Evolutionary conservation across 345 rosid genomes (phyloP), one percentile per base, ranked within the genome.

Genomic region (Tarenaya hassleriana): DNA sequence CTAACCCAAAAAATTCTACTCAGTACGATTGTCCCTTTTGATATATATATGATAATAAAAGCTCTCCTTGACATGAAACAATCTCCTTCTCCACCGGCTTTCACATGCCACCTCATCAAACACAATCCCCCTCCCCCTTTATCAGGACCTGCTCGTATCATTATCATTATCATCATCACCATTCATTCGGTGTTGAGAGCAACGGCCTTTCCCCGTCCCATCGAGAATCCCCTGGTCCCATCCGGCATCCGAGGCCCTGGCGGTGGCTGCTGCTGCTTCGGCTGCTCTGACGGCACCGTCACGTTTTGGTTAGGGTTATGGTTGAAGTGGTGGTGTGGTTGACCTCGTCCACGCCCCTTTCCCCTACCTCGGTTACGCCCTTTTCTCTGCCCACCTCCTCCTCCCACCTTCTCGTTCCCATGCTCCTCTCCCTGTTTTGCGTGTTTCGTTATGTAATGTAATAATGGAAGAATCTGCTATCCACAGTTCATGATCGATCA

Each of bases 241-340:
- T 88, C 99, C 3, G 99, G 99, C 99, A 88, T 94, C 0, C 99
- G 83, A 29, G 99, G 99, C 50, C 99, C 99, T 0, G 95, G 94
- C 52, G 95, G 94, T 47, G 59, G 70, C 53, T 88, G 99, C 77
- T 86, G 85, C n/a, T n/a, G 29, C 5, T 24, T 5, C 48, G 77
- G 62, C 54, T 75, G 84, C 72, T 88, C 94, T 59, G 81, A 76
- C 21, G 77, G 71, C 2, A 74, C 56, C 16, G 76, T 78, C 20
- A 68, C 54, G 14, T 57, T 52, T 10, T 79, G 77, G 63, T 71
- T 76, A 2, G 88, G 82, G 29, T 24, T 5, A 24, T 24, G 2
- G 29, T 24, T 24, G 5, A 2, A 2, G 47, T 74, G 79, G 59
- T 78, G 81, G 66, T 81, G 70, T 41, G 78, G 91, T 43, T 74